phyloP scores from a whole-genome alignment of 805 yeast genomes.

The Monosporozyma servazzii region DNA sequence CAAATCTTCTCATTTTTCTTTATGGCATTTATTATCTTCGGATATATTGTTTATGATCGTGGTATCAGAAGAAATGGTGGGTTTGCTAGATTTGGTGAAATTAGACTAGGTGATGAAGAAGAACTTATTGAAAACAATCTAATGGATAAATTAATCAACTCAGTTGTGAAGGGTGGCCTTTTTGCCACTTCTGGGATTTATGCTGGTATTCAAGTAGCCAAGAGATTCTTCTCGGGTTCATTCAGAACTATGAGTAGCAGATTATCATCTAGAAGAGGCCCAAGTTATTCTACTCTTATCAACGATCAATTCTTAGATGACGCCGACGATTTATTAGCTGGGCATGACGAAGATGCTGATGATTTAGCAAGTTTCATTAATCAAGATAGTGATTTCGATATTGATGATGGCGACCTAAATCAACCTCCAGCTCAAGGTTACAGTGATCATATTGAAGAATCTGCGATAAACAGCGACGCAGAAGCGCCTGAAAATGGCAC shows the following conservation, averaged over 20 bases:
- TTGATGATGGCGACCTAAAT: slow-evolving; percentile 18
- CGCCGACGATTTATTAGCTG: slow-evolving; percentile 29
- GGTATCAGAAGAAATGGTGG: slow-evolving; percentile 78
- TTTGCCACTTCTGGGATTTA: slow-evolving; percentile 34
- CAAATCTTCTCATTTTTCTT: slow-evolving; percentile 51
- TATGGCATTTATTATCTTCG: slow-evolving; percentile 39
- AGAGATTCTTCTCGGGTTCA: slow-evolving; percentile 10
- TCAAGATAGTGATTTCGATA: slow-evolving; percentile 28
- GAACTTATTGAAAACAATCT: slow-evolving; percentile 49
- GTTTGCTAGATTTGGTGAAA: slow-evolving; percentile 71
- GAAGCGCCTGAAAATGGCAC: not conserved
- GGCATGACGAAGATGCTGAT: slow-evolving; percentile 41
- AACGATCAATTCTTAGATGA: slow-evolving; percentile 30
- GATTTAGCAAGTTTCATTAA: slow-evolving; percentile 38
- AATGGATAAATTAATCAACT: slow-evolving; percentile 51
- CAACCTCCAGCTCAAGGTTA: not conserved
- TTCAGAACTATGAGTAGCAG: slow-evolving; percentile 18
- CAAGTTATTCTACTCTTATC: slow-evolving; percentile 26
- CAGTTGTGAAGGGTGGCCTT: slow-evolving; percentile 50
- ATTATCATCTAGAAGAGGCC: slow-evolving; percentile 23
- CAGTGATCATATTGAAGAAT: slow-evolving; percentile 5
- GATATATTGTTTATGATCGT: slow-evolving; percentile 68
- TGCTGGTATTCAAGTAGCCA: slow-evolving; percentile 15
- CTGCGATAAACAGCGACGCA: not conserved
- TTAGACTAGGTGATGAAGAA: slow-evolving; percentile 70